Evolutionary conservation across 345 rosid genomes (phyloP).

Genomic region (Ceriops tagal): DNA sequence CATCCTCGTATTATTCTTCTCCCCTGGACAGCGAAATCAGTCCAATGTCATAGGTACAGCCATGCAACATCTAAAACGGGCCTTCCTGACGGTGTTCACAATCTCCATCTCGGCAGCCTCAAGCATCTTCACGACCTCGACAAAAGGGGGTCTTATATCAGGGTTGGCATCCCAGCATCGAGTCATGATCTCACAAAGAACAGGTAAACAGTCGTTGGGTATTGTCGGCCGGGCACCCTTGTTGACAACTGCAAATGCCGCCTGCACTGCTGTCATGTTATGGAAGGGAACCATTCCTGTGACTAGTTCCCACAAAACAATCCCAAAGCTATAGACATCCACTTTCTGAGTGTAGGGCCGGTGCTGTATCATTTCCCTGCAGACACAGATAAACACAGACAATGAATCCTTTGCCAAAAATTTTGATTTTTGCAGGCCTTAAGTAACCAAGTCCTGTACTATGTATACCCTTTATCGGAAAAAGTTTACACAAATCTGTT

Average conservation of each 20-base stretch:
- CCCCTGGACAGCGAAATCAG: constrained; percentile 1
- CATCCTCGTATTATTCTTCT: background rate
- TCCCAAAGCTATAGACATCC: constrained; percentile 57
- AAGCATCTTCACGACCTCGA: constrained; percentile 45
- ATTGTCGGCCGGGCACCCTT: constrained; percentile 47
- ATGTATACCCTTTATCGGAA: too few species aligned
- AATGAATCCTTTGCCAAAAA: too few species aligned
- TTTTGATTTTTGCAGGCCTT: too few species aligned
- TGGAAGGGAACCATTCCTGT: constrained; percentile 51
- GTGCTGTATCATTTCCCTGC: constrained; percentile 59
- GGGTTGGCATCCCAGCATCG: constrained; percentile 32
- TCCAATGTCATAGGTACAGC: constrained; percentile 46
- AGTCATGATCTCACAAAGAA: constrained; percentile 33
- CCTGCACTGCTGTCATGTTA: constrained; percentile 56
- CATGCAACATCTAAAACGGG: constrained; percentile 49
- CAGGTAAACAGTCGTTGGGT: constrained; percentile 47
- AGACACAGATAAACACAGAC: background rate
- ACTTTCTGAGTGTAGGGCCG: constrained; percentile 56
- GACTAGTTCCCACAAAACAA: constrained; percentile 53
- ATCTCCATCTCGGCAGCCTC: constrained; percentile 45
- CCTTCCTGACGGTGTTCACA: constrained; percentile 44
- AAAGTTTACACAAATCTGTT: too few species aligned
- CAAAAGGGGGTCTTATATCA: constrained; percentile 47
- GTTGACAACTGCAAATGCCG: constrained; percentile 56
- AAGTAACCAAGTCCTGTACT: too few species aligned